These are phyloP conservation scores for Trichocladium uniseriatum DNA, from an alignment of 495 filamentous ascomycete genomes.

Conservation along the genomic window DNA sequence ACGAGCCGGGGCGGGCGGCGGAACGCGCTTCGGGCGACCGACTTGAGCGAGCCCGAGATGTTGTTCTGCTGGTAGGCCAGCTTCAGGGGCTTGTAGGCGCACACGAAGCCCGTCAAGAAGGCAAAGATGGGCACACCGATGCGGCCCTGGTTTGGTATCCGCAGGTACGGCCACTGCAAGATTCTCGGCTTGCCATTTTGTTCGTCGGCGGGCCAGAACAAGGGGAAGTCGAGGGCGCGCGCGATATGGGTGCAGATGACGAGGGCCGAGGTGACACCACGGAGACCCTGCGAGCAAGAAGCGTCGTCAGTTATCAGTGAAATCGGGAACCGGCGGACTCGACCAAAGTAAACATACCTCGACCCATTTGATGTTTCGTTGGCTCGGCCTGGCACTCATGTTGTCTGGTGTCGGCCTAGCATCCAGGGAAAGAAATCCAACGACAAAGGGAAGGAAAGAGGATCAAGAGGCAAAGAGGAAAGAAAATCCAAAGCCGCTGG, in stretches of 20 bases:
- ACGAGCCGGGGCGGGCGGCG: slow-evolving; percentile 53
- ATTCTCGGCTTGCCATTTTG: slow-evolving; percentile 41
- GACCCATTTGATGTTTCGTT: slow-evolving; percentile 32
- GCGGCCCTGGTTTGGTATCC: slow-evolving; percentile 53
- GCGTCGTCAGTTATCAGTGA: not conserved
- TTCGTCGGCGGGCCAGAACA: slow-evolving; percentile 47
- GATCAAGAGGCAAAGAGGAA: not conserved
- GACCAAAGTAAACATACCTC: slow-evolving; percentile 20
- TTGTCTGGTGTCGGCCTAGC: not conserved
- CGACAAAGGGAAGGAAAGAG: not conserved
- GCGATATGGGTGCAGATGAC: slow-evolving; percentile 57
- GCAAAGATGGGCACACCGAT: slow-evolving; percentile 58
- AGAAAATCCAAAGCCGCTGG: not conserved
- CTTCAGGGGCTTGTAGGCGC: slow-evolving; percentile 55
- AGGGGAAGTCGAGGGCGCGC: slow-evolving; percentile 46
- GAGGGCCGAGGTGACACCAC: slow-evolving; percentile 55
- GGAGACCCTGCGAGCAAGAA: slow-evolving; percentile 41
- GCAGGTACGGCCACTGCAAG: slow-evolving; percentile 52
- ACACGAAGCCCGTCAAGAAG: slow-evolving; percentile 59
- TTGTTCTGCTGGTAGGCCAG: slow-evolving; percentile 46
- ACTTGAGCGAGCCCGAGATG: slow-evolving; percentile 40
- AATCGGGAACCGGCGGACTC: not conserved
- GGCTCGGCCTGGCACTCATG: slow-evolving; percentile 18
- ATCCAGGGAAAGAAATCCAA: not conserved
- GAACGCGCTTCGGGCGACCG: slow-evolving; percentile 53